Evolutionary conservation across 2,329 filamentous ascomycete species (phyloP), one percentile per base, ranked within the genome.

Genomic region (Cryphonectria carpinicola): DNA sequence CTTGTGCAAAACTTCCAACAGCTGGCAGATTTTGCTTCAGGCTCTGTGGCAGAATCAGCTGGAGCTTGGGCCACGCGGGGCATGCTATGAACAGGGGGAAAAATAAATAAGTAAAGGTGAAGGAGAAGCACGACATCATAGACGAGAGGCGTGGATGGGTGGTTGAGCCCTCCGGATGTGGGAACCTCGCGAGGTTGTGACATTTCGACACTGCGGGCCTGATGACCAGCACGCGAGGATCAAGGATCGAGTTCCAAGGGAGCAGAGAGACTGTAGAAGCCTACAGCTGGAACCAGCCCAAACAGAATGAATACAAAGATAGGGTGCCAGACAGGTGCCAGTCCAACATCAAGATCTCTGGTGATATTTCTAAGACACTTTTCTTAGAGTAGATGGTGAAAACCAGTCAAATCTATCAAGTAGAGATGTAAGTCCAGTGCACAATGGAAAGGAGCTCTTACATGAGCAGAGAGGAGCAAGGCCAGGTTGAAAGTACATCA

Each of bases 101-200:
- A 58, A 32, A 32, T 17, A 56, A 7, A 54, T n/a, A 49, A 25
- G 11, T 14, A 56, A 17, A 6, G 3, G 25, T 37, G 25, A 32
- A 35, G 35, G 35, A 61, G 39, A 39, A 61, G 4, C 46, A 49
- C 58, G 58, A 61, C 58, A 61, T 61, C 58, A 61, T 61, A 61
- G 58, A 11, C 35, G 22, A n/a, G 56, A n/a, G 35, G 58, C 10
- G 37, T 39, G 32, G 17, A 19, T 8, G 35, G 1, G 58, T 10
- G 6, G 32, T 56, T 58, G 54, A 35, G 25, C 54, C 25, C 54
- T 19, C 54, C 54, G 54, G 54, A 58, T 58, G 54, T 58, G 54
- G 11, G 54, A 8, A 32, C 25, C 25, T 58, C 14, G 28, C 28
- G 54, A 58, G 19, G 28, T 58, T 32, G 52, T 25, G 25, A n/a